Evolutionary conservation across 2,329 filamentous ascomycete species (phyloP).

Genomic region (Chaetoscypha palmicola): DNA sequence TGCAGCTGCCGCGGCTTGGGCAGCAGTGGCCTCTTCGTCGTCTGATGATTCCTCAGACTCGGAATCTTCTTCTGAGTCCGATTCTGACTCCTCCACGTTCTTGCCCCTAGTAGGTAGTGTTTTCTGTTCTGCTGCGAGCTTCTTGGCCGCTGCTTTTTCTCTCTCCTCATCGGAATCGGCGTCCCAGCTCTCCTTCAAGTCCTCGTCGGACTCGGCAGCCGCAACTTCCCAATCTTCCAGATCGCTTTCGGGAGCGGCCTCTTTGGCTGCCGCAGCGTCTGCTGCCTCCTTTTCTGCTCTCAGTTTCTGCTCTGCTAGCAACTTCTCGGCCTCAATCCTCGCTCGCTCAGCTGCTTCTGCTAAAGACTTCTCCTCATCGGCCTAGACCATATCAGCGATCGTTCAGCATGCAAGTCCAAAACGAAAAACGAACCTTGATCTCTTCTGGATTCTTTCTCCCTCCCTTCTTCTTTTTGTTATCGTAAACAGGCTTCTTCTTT

Average conservation of each 20-base stretch:
- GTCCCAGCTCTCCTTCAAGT: conserved; percentile 94
- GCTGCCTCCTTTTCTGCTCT: conserved; percentile 53
- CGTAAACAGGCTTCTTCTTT: conserved; percentile 65
- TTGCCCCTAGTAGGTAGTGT: conserved; percentile 20
- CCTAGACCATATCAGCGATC: conserved; percentile 34
- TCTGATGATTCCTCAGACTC: conserved; percentile 57
- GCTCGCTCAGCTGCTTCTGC: conserved; percentile 73
- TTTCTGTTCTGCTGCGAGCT: conserved; percentile 21
- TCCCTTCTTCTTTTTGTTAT: conserved; percentile 71
- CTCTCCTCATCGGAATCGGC: conserved; percentile 67
- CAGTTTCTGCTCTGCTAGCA: conserved; percentile 53
- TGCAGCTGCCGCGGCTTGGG: conserved; percentile 63
- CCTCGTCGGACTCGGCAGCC: conserved; percentile 66
- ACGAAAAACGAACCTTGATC: conserved; percentile 41
- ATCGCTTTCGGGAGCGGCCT: conserved; percentile 52
- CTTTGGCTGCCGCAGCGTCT: conserved; percentile 47
- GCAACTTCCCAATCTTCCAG: conserved; percentile 83
- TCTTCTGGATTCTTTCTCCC: conserved; percentile 44
- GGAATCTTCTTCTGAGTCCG: conserved; percentile 26
- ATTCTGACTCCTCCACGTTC: conserved; percentile 45
- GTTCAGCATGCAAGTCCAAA: background rate
- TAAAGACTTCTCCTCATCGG: conserved; percentile 71
- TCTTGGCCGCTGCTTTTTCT: conserved; percentile 34
- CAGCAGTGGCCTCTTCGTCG: conserved; percentile 69
- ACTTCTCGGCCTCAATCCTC: conserved; percentile 58